Conservation (phyloP, 106 monocot genomes). For the Dioscorea dumetorum region DNA sequence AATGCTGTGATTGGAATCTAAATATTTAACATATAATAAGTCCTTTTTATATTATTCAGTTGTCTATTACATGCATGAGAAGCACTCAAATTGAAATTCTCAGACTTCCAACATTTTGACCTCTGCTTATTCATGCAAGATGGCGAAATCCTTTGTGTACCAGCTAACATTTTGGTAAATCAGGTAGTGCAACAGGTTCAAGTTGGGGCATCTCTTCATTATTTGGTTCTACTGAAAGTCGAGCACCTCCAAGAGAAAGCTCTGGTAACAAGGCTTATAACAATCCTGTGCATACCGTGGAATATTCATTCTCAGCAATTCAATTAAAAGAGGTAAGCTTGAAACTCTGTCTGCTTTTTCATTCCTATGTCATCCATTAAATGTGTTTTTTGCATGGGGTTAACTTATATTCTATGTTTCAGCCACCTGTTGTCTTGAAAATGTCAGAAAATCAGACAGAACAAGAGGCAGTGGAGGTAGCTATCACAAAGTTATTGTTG, state of each 20-base stretch:
- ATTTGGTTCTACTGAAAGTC: slow-evolving; percentile 71
- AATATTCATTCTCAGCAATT: slow-evolving; percentile 52
- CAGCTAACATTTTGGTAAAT: neutral
- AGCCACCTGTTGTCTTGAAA: slow-evolving; percentile 81
- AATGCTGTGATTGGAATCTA: too few relatives aligned
- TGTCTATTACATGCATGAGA: too few relatives aligned
- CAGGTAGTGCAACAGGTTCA: slow-evolving; percentile 53
- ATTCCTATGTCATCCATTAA: too few relatives aligned
- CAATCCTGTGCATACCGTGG: slow-evolving; percentile 33
- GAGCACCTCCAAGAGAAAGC: slow-evolving; percentile 44
- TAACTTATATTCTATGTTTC: slow-evolving; percentile 2
- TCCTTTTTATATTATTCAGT: too few relatives aligned
- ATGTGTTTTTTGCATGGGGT: too few relatives aligned
- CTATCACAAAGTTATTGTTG: slow-evolving; percentile 75
- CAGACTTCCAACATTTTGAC: too few relatives aligned
- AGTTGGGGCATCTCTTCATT: slow-evolving; percentile 83
- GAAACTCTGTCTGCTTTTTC: too few relatives aligned
- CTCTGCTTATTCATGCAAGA: too few relatives aligned
- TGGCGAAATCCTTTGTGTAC: neutral
- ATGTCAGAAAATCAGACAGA: slow-evolving; percentile 78
- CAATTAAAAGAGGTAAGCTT: slow-evolving; percentile 72
- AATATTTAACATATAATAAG: too few relatives aligned
- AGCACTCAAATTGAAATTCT: too few relatives aligned
- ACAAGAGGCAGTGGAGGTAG: slow-evolving; percentile 74
- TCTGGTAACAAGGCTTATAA: slow-evolving; percentile 29